Conservation (phyloP, 331 rosid species). For the Cydonia oblonga region DNA sequence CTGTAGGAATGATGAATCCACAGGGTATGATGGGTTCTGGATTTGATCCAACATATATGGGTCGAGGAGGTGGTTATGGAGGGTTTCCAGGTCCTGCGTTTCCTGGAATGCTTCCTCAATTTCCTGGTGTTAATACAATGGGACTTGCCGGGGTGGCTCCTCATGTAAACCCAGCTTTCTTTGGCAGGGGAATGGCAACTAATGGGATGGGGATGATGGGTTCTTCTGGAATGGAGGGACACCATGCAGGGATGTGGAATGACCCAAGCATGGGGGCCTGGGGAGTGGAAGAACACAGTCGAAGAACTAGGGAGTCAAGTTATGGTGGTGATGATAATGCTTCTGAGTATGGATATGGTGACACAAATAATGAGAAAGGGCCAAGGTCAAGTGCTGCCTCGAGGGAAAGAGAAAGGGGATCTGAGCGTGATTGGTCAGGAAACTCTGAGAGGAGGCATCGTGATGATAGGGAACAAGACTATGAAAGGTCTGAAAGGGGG, state of each 20-base stretch:
- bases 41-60: constrained; percentile 41
- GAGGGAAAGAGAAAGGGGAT: constrained; percentile 44
- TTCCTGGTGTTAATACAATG: constrained; percentile 30
- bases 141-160: constrained; percentile 42
- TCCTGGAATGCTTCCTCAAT: constrained; percentile 35
- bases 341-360: constrained; percentile 42
- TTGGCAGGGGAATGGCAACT: constrained; percentile 34
- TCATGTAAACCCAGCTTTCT: constrained; percentile 48
- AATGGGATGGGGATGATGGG: constrained; percentile 57
- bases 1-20: constrained; percentile 34
- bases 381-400: constrained; percentile 26
- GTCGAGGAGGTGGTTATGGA: constrained; percentile 35
- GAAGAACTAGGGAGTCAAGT: constrained; percentile 37
- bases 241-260: constrained; percentile 41
- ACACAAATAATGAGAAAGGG: constrained; percentile 39
- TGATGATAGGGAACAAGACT: constrained; percentile 41
- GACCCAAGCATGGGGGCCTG: constrained; percentile 44
- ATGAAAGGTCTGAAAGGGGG: constrained; percentile 27
- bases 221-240: constrained; percentile 35
- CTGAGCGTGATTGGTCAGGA: constrained; percentile 48
- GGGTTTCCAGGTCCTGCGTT: constrained; percentile 37
- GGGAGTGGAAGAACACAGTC: constrained; percentile 39
- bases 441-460: constrained; percentile 44
- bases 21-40: constrained; percentile 43
- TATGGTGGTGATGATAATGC: constrained; percentile 46